Evolutionary conservation across 805 yeast genomes (phyloP), one percentile per base, ranked within the genome.

Genomic region (Kodamaea kaohsiungensis): DNA sequence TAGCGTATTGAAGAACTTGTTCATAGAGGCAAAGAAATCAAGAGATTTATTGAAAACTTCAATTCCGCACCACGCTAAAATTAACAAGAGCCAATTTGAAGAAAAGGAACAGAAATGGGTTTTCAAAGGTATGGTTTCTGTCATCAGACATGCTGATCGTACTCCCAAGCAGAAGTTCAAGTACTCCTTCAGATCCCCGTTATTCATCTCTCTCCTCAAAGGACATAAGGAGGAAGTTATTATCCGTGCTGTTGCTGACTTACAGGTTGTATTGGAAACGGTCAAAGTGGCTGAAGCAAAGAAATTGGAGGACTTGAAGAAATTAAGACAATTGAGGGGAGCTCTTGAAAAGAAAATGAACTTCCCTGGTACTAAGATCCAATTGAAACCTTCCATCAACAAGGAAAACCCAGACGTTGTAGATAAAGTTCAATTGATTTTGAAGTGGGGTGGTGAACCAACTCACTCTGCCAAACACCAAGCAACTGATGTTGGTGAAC

Each of bases 381-480:
- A 95, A 73, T 74, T 95, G 63, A 95, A 95, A 68, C 99, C 99
- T 0, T 86, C 93, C 2, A 66, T 92, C 53, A 80, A 81, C 62
- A 73, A 77, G 12, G 85, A 82, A 40, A 79, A 77, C 55, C 72
- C 76, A 2, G 86, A 82, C 38, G 85, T 86, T 35, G 95, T 95
- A 17, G 98, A 93, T 60, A 95, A 95, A 67, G 98, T 93, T 19
- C 99, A 95, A 70, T 86, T 95, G 58, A 96, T 95, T 57, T 77
- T 95, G 63, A 95, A 95, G 69, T 95, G 99, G 99, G 99, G 99
- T 63, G 99, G 99, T 59, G 99, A 95, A 70, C 98, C 99, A 5
- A 95, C 99, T 1, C 99, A 95, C 69, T 91, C 98, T 9, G 98
- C 98, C 1, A 83, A 87, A 58, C 89, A 91, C 68, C 99, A 95